Percentiles rank a stretch among this genome's conserved stretches.
These are phyloP conservation scores for Nectriaceae sp. DNA, from an alignment of 2,329 filamentous ascomycete genomes.

Conservation along the genomic window DNA sequence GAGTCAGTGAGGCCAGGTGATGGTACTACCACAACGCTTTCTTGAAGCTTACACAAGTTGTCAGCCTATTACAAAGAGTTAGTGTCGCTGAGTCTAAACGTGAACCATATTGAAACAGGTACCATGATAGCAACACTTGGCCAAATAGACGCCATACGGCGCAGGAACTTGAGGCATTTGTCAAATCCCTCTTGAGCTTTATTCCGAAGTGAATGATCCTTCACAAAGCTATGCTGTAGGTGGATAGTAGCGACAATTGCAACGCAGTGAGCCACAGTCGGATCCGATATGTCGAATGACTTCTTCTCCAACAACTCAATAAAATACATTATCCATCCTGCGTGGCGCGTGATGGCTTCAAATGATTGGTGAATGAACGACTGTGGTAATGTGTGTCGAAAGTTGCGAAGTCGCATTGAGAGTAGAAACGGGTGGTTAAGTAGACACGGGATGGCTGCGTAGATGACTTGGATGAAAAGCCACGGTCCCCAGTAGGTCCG, in stretches of 20 bases:
- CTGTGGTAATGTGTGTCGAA: conserved; percentile 53
- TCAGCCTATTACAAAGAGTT: conserved; percentile 14
- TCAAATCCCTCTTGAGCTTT: conserved; percentile 29
- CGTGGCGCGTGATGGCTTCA: conserved; percentile 52
- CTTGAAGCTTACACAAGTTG: conserved; percentile 32
- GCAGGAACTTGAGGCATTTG: conserved; percentile 29
- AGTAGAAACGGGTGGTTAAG: conserved; percentile 56
- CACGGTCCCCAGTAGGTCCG: conserved; percentile 56
- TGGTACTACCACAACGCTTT: conserved; percentile 29
- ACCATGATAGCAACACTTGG: conserved; percentile 28
- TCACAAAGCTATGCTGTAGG: conserved; percentile 52
- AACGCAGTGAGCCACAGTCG: conserved; percentile 44
- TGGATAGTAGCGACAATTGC: conserved; percentile 56
- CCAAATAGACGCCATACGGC: conserved; percentile 26
- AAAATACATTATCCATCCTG: conserved; percentile 55
- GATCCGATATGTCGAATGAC: conserved; percentile 42
- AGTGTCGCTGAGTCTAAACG: background rate
- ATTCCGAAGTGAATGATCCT: conserved; percentile 19
- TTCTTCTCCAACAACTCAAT: conserved; percentile 47
- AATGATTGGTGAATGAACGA: conserved; percentile 56
- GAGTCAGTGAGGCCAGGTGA: background rate
- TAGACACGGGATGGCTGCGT: conserved; percentile 53
- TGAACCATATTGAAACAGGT: background rate
- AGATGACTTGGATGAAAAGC: conserved; percentile 53
- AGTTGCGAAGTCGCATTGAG: conserved; percentile 53